Base-by-base conservation (phyloP, 768 basidiomycete species). In the Epithele typhae region DNA sequence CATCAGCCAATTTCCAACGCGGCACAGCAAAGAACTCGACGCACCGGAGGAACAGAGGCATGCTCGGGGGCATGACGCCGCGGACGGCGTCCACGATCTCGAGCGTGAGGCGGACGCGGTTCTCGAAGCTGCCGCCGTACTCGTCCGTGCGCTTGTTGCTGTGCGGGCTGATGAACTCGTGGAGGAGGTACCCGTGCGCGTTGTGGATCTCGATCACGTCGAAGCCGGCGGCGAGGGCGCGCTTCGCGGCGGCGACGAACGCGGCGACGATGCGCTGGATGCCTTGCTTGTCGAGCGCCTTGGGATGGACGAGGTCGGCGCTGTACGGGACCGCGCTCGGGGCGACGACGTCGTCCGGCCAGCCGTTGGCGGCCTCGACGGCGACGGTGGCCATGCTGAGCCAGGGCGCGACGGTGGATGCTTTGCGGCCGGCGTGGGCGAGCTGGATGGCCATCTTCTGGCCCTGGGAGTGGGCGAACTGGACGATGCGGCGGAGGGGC, bases 31-130 rank as follows among this genome's bases (percentile, higher is more conserved):
- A 4, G 21, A n/a, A 19, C 30, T 10, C n/a, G 12, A 22, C 39
- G n/a, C 53, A 79, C 80, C 88, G 73, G 45, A 84, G 69, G 64
- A 90, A 88, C 15, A 92, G 64, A 1, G 90, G 86, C 70, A 78
- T 80, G 7, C 71, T 63, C 5, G 69, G 59, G 0, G 79, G 78
- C 55, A 87, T 82, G 10, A 71, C 68, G 23, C 67, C 71, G 5
- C 87, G 73, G 1, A 87, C 65, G 5, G 42, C 48, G 22, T 49
- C 48, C 17, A 43, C 40, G 19, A 0, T 71, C 71, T 15, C 66
- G 68, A 19, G 53, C 58, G 4, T 58, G 62, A 14, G 52, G 53
- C 25, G 75, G 75, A 67, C 70, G 18, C 74, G 63, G 62, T 74
- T 74, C 59, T 75, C 73, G 49, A 74, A 56, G 34, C 63, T 65